phyloP scores from a whole-genome alignment of 305 asterid genomes.

The Stenogyne calaminthoides region DNA sequence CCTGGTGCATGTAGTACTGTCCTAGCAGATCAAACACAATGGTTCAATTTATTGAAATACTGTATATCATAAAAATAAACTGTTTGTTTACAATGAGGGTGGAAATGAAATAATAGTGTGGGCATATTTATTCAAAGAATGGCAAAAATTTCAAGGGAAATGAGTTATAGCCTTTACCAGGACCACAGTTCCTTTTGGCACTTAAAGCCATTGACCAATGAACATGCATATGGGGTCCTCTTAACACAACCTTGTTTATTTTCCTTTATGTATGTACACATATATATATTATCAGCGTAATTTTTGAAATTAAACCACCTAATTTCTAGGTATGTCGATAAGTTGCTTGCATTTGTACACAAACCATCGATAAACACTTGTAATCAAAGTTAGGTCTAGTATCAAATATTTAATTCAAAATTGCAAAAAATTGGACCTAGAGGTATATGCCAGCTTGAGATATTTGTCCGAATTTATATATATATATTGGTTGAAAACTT shows the following conservation, averaged over 20 bases:
- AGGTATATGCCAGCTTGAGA: constrained; percentile 29
- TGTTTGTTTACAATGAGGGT: background rate
- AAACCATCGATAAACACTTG: constrained; percentile 22
- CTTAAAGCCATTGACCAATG: constrained; percentile 50
- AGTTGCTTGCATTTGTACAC: constrained; percentile 26
- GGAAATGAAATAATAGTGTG: background rate
- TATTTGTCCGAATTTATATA: constrained; percentile 11
- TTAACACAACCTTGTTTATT: constrained; percentile 17
- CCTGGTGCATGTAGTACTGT: no score
- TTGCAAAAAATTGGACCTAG: constrained; percentile 14
- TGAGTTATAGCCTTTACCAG: constrained; percentile 35
- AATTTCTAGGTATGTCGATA: constrained; percentile 20
- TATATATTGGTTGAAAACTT: constrained; percentile 6
- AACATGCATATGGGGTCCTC: constrained; percentile 45
- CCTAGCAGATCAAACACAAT: no score
- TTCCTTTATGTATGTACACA: background rate
- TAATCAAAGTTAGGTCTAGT: constrained; percentile 32
- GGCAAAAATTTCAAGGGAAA: constrained; percentile 13
- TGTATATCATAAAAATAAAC: background rate
- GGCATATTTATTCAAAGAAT: background rate
- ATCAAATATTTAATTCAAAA: constrained; percentile 22
- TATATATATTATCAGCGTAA: background rate
- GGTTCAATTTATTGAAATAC: no score
- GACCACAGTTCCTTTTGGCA: constrained; percentile 42
- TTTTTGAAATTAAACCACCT: constrained; percentile 23